phyloP scores from a whole-genome alignment of 2,329 filamentous ascomycete genomes.

The Arthrobotrys conoides region DNA sequence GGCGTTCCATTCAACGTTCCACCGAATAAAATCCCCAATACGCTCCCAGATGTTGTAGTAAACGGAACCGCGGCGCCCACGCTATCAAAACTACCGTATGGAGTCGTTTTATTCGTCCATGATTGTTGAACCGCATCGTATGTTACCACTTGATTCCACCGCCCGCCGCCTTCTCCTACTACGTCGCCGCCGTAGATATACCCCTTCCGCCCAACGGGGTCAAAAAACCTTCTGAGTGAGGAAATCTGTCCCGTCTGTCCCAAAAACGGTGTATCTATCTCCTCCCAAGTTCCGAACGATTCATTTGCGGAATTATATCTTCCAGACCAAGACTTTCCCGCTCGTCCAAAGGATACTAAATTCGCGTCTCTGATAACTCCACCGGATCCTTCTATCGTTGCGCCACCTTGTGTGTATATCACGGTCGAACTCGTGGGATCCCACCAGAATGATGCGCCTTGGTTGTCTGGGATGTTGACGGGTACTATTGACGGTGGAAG shows the following conservation, averaged over 20 bases:
- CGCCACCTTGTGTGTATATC: constrained; percentile 41
- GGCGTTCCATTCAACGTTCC: constrained; percentile 41
- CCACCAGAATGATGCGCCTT: constrained; percentile 46
- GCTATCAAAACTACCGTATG: constrained; percentile 32
- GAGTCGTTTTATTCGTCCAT: constrained; percentile 28
- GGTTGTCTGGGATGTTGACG: constrained; percentile 37
- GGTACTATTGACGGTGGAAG: constrained; percentile 38
- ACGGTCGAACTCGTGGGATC: constrained; percentile 3
- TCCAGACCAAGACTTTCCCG: constrained; percentile 38
- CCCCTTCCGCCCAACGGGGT: constrained; percentile 32
- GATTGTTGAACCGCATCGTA: constrained; percentile 32
- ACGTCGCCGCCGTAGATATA: constrained; percentile 42
- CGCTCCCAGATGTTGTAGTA: constrained; percentile 8
- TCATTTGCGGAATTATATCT: constrained; percentile 13
- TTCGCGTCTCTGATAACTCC: constrained; percentile 30
- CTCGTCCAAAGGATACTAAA: constrained; percentile 26
- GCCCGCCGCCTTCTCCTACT: background rate
- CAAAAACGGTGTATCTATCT: constrained; percentile 42
- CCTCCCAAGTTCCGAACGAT: constrained; percentile 26
- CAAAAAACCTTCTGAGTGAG: constrained; percentile 29
- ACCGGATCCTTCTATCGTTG: constrained; percentile 32
- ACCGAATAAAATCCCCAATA: constrained; percentile 34
- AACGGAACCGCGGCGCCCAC: constrained; percentile 32
- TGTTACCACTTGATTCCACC: constrained; percentile 29
- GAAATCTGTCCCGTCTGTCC: constrained; percentile 19